Evolutionary conservation across 257 asterid species (phyloP).

Genomic region (Penstemon eatonii): DNA sequence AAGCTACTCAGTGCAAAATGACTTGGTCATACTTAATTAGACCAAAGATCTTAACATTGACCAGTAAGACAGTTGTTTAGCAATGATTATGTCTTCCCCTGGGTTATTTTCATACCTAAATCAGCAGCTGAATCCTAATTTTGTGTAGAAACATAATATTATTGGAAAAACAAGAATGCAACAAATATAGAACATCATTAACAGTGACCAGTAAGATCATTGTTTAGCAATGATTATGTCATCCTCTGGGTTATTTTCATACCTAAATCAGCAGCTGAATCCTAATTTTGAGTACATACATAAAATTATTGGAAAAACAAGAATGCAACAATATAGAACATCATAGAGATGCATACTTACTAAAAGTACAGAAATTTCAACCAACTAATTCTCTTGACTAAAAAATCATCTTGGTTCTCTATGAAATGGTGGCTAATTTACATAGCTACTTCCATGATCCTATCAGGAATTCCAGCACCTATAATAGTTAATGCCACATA

Average conservation of each 20-base stretch:
- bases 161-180: too few relatives aligned
- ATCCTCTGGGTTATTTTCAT: not conserved
- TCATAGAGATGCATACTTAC: not conserved
- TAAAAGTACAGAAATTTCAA: not conserved
- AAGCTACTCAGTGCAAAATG: too few relatives aligned
- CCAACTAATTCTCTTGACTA: not conserved
- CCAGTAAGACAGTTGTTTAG: not conserved
- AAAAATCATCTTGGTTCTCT: not conserved
- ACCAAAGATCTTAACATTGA: not conserved
- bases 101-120: too few relatives aligned
- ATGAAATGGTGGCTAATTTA: not conserved
- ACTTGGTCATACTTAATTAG: not conserved
- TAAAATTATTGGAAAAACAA: not conserved
- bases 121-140: too few relatives aligned
- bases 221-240: not conserved
- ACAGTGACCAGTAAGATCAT: too few relatives aligned
- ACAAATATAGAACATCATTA: too few relatives aligned
- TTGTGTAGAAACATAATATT: too few relatives aligned
- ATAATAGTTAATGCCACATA: too few relatives aligned
- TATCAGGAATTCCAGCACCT: too few relatives aligned
- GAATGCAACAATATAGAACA: not conserved
- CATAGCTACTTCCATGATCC: not conserved
- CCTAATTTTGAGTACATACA: not conserved
- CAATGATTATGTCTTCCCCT: too few relatives aligned
- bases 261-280: not conserved